Evolutionary conservation across 352 stramenopile genomes (phyloP).

Genomic region (Phytophthora melonis): DNA sequence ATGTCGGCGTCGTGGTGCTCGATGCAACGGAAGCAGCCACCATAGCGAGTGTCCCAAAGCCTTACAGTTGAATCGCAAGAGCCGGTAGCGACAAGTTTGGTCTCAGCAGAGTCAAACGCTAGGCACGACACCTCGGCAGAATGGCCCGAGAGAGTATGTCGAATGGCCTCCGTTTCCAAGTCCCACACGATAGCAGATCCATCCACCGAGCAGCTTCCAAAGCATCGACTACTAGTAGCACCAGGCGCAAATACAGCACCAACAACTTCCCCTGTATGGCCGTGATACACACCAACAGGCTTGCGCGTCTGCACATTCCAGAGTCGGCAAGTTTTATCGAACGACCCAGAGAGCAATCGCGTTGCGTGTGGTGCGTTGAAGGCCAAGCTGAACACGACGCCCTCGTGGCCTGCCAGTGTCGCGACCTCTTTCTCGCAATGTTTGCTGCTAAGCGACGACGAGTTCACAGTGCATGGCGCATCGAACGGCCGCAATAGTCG

Average conservation of each 20-base stretch:
- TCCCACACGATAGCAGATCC: conserved; percentile 77
- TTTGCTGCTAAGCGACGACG: conserved; percentile 11
- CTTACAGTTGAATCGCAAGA: conserved; percentile 75
- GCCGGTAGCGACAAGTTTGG: conserved; percentile 62
- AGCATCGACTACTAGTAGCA: conserved; percentile 36
- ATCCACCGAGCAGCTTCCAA: conserved; percentile 82
- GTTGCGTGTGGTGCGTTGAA: conserved; percentile 67
- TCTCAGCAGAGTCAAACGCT: conserved; percentile 56
- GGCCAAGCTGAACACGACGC: conserved; percentile 72
- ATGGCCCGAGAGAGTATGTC: conserved; percentile 60
- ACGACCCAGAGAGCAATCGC: conserved; percentile 72
- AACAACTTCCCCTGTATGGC: conserved; percentile 72
- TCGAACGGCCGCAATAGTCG: conserved; percentile 54
- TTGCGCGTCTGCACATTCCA: conserved; percentile 59
- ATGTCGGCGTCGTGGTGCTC: conserved; percentile 68
- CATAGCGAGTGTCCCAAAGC: conserved; percentile 78
- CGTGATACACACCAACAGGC: conserved; percentile 53
- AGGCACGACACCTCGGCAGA: conserved; percentile 75
- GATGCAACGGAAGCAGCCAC: conserved; percentile 75
- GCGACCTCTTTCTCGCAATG: conserved; percentile 38
- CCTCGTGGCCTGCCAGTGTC: conserved; percentile 64
- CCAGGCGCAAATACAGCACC: conserved; percentile 49
- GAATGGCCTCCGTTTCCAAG: conserved; percentile 52
- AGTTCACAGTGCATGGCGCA: not conserved
- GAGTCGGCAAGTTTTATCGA: conserved; percentile 82